Evolutionary conservation across 2,329 filamentous ascomycete species (phyloP), one percentile per base, ranked within the genome.

Genomic region (Fusarium camptoceras): DNA sequence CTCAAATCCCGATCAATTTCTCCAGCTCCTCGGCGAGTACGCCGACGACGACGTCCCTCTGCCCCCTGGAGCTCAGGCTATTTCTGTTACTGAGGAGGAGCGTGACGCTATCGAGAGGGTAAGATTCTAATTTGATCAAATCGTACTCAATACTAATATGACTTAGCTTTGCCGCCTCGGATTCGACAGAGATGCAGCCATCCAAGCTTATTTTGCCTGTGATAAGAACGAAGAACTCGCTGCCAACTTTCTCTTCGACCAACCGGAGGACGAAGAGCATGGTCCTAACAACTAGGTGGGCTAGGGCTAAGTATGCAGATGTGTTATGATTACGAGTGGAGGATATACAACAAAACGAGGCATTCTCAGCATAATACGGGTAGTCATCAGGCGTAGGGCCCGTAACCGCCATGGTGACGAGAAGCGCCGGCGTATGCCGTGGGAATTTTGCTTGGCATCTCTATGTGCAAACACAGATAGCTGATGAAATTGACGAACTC

Each of bases 191-290:
- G 94, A 98, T 75, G 89, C 94, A 75, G 96, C 96, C 54, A 97
- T 98, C 73, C 95, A 99, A 83, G 96, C 96, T 27, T 99, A 98
- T 83, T 99, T 99, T 79, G 96, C 96, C 34, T 99, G 96, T 81
- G 96, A 99, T 82, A 99, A 98, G 88, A 98, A 99, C 81, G 96
- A 99, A 83, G 96, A 99, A 82, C 87, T 99, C 54, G 96, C 96
- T 1, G 96, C 96, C 70, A 99, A 99, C 83, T 98, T 98, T 82
- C 86, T 99, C 64, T 99, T 99, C 78, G 96, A 99, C 76, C 94
- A 98, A 83, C 94, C 94, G 12, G 94, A 97, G 66, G 94, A 98
- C 49, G 91, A 93, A 37, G 90, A 92, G 61, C 82, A 84, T 31
- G 77, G 81, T 12, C 78, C 81, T 65, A 83, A 84, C 75, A 85